These are phyloP conservation scores for Parastagonospora avenae DNA, from an alignment of 2,329 filamentous ascomycete genomes.

Conservation along the genomic window DNA sequence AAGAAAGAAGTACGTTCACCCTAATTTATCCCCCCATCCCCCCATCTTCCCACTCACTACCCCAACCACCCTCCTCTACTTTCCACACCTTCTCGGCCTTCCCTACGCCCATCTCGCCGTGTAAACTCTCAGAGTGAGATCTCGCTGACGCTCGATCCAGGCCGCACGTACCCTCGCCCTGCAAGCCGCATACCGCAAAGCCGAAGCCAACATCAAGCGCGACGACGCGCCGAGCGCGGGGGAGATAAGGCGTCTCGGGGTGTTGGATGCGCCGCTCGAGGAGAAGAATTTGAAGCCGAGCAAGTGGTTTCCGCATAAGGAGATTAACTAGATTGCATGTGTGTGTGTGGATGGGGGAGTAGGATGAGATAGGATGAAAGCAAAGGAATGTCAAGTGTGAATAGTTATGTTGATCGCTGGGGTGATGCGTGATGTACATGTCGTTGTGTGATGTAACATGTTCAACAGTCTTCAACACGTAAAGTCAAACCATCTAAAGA, in stretches of 20 bases:
- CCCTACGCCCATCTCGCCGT: too few relatives aligned
- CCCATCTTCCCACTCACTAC: background rate
- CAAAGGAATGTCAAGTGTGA: too few relatives aligned
- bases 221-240: slow-evolving; percentile 82
- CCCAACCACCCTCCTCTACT: too few relatives aligned
- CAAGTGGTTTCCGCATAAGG: slow-evolving; percentile 51
- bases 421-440: background rate
- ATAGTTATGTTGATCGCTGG: too few relatives aligned
- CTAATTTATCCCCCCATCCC: slow-evolving; percentile 7
- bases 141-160: slow-evolving; percentile 39
- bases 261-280: slow-evolving; percentile 78
- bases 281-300: slow-evolving; percentile 61
- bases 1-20: slow-evolving; percentile 96
- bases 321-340: slow-evolving; percentile 39
- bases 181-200: slow-evolving; percentile 83
- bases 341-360: background rate
- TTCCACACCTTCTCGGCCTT: background rate
- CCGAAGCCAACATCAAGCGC: slow-evolving; percentile 73
- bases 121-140: too few relatives aligned
- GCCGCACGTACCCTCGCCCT: slow-evolving; percentile 77
- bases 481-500: background rate
- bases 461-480: background rate
- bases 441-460: background rate
- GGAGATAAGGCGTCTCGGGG: slow-evolving; percentile 84
- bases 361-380: background rate